These are phyloP conservation scores for Ceriops decandra DNA, from an alignment of 345 rosid species.

Conservation along the genomic window DNA sequence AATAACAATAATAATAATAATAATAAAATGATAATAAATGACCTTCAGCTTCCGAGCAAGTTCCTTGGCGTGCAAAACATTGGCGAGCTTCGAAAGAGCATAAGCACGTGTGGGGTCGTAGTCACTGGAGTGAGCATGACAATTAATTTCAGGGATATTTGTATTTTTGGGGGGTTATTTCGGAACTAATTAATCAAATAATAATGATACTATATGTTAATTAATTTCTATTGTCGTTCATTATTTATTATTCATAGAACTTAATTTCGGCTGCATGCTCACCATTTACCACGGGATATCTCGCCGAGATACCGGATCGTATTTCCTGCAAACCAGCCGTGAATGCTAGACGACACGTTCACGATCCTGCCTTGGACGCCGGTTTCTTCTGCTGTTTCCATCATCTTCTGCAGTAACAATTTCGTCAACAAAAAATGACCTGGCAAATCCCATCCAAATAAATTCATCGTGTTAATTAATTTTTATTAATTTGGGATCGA, in stretches of 20 bases:
- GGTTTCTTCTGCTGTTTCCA: constrained; percentile 58
- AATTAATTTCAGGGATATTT: not conserved
- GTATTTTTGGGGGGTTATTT: not conserved
- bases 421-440: constrained; percentile 90
- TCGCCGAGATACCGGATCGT: constrained; percentile 59
- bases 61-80: constrained; percentile 92
- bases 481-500: not conserved
- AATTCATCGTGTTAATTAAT: not conserved
- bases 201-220: not conserved
- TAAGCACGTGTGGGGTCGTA: constrained; percentile 97
- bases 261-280: not conserved
- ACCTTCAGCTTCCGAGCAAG: constrained; percentile 80
- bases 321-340: constrained; percentile 87
- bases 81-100: constrained; percentile 98
- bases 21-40: not conserved
- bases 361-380: constrained; percentile 75
- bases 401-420: constrained; percentile 61
- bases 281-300: constrained; percentile 71
- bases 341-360: constrained; percentile 83
- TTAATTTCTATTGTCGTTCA: not conserved
- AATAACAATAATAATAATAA: not conserved
- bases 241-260: not conserved
- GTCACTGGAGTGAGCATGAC: constrained; percentile 39
- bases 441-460: constrained; percentile 16
- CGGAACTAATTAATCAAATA: not conserved